Base-by-base conservation (phyloP, 176 grass and related monocot genomes). In the Neostapfia colusana region DNA sequence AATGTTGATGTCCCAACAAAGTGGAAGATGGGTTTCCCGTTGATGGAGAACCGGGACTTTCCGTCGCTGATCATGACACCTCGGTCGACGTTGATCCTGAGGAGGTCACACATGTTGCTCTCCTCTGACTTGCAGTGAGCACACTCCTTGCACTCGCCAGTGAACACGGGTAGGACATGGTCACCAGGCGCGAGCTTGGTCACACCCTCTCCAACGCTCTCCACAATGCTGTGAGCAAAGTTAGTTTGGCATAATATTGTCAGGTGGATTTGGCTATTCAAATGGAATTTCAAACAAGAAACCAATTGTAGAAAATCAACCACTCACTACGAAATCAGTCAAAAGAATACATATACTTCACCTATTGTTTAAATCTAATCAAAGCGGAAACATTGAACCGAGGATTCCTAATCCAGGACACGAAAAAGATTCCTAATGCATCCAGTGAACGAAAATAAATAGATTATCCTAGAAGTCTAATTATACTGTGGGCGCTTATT, bases 161-260 rank as follows among this genome's bases (percentile, higher is more conserved):
- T n/a, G n/a, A n/a, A n/a, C n/a, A n/a, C n/a, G n/a, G n/a, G n/a
- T n/a, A n/a, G n/a, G n/a, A n/a, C n/a, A n/a, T n/a, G n/a, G n/a
- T n/a, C n/a, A n/a, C n/a, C n/a, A n/a, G n/a, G n/a, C n/a, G n/a
- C n/a, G n/a, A n/a, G n/a, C n/a, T n/a, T n/a, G n/a, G n/a, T 93
- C 35, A 97, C 93, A 3, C 90, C 90, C 38, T 93, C 83, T 0
- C 90, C 90, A 0, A 97, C 80, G 4, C 93, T 93, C 85, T 97
- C 93, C n/a, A 97, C 93, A 51, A 93, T 88, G 18, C 93, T 93
- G 80, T 15, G 1, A 72, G 20, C 10, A 15, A 41, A 55, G 0
- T 8, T 27, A 26, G 9, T 79, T 62, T 10, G 2, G 1, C 0
- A 6, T 0, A 13, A n/a, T n/a, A n/a, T 26, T 76, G 5, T 35